Evolutionary conservation across 2,329 filamentous ascomycete species (phyloP).

Genomic region (Cladophialophora psammophila): DNA sequence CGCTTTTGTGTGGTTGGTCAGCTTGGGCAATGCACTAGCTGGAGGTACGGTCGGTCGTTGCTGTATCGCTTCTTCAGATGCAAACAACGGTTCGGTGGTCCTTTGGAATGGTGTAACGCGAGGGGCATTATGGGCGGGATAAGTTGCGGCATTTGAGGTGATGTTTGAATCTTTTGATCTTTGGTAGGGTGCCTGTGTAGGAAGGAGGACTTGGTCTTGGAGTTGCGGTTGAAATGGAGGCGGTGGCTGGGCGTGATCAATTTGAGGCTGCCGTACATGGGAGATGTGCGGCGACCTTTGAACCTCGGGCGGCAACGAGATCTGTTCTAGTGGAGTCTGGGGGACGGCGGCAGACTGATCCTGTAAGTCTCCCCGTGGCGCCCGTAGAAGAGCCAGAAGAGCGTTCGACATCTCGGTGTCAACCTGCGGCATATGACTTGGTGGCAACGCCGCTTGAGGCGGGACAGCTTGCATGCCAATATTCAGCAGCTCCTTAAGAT

Average conservation of each 20-base stretch:
- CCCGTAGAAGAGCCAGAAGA: conserved; percentile 64
- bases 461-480: conserved; percentile 42
- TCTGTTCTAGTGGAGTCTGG: conserved; percentile 65
- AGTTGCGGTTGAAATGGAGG: conserved; percentile 30
- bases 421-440: conserved; percentile 39
- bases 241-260: conserved; percentile 26
- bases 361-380: conserved; percentile 57
- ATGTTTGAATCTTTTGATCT: conserved; percentile 39
- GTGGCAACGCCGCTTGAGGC: conserved; percentile 25
- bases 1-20: conserved; percentile 65
- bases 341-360: conserved; percentile 46
- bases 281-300: conserved; percentile 59
- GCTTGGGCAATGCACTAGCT: conserved; percentile 64
- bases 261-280: conserved; percentile 38
- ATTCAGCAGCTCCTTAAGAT: conserved; percentile 60
- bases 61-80: conserved; percentile 46
- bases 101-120: conserved; percentile 54
- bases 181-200: conserved; percentile 41
- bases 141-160: conserved; percentile 36
- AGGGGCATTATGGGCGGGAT: conserved; percentile 39
- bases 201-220: conserved; percentile 27
- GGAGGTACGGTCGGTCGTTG: conserved; percentile 59
- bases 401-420: conserved; percentile 57
- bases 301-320: conserved; percentile 57
- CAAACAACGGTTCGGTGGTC: conserved; percentile 56